Conservation (phyloP, 371 early-diverging fungal species). For the Quaeritorhiza haematococci region DNA sequence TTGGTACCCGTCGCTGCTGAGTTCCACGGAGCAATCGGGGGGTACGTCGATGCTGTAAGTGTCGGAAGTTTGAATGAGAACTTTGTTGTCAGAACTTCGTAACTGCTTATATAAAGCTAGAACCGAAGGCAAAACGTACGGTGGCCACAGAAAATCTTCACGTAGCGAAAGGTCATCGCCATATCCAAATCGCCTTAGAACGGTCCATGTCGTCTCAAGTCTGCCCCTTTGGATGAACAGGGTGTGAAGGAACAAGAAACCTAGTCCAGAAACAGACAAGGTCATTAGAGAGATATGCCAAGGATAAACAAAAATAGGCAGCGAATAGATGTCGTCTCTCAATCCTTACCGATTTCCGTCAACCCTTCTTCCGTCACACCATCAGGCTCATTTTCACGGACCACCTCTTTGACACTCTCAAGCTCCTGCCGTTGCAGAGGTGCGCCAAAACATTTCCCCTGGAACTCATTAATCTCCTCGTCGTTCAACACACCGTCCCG, state of each 20-base stretch:
- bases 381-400: slow-evolving; percentile 75
- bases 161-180: slow-evolving; percentile 84
- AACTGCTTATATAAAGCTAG: neutral
- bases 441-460: slow-evolving; percentile 90
- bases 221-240: slow-evolving; percentile 94
- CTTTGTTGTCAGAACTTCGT: slow-evolving; percentile 2
- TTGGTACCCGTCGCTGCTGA: slow-evolving; percentile 88
- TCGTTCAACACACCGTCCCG: slow-evolving; percentile 88
- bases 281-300: no score
- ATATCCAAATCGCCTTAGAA: slow-evolving; percentile 91
- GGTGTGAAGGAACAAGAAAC: slow-evolving; percentile 88
- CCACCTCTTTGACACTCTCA: slow-evolving; percentile 90
- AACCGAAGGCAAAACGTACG: slow-evolving; percentile 35
- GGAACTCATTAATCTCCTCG: slow-evolving; percentile 88
- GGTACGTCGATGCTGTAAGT: slow-evolving; percentile 73
- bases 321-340: neutral
- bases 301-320: no score
- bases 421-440: slow-evolving; percentile 90
- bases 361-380: slow-evolving; percentile 83
- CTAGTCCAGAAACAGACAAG: slow-evolving; percentile 26
- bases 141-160: slow-evolving; percentile 82
- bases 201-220: slow-evolving; percentile 96
- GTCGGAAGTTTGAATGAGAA: neutral
- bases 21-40: slow-evolving; percentile 82
- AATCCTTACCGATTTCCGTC: slow-evolving; percentile 60